Percentiles rank a stretch among this genome's conserved stretches.
These are phyloP conservation scores for Zoysia pacifica DNA, from an alignment of 176 grass and related monocot species.

Conservation along the genomic window DNA sequence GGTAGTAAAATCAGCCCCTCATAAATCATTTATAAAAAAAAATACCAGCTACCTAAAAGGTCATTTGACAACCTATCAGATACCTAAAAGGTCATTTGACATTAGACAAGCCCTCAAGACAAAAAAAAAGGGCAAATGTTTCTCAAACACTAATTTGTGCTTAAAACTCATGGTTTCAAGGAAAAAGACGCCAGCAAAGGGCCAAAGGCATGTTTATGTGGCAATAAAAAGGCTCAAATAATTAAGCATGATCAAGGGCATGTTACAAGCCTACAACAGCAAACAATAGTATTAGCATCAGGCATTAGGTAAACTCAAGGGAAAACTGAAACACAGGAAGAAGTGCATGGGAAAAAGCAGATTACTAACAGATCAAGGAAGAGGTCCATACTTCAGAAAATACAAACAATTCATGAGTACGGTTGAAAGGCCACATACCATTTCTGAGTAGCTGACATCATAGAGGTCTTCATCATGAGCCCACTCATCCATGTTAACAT, in stretches of 20 bases:
- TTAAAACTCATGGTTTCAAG: slow-evolving; percentile 12
- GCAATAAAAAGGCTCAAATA: slow-evolving; percentile 26
- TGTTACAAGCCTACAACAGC: not conserved
- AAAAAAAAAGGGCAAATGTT: not conserved
- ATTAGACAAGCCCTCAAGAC: not conserved
- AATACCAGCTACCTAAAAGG: slow-evolving; percentile 3
- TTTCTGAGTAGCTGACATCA: slow-evolving; percentile 76
- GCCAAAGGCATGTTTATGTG: not conserved
- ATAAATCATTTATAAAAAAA: not conserved
- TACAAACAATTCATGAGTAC: slow-evolving; percentile 9
- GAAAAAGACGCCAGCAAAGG: not conserved
- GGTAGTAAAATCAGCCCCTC: too few species aligned
- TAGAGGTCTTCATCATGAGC: slow-evolving; percentile 88
- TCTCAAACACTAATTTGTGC: not conserved
- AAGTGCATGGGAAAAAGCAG: slow-evolving; percentile 5
- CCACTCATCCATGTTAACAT: slow-evolving; percentile 83
- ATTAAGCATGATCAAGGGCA: slow-evolving; percentile 24
- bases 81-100: slow-evolving; percentile 17
- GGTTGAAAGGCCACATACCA: slow-evolving; percentile 46
- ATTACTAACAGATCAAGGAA: slow-evolving; percentile 8
- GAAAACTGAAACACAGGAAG: not conserved
- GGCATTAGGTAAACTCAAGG: slow-evolving; percentile 10
- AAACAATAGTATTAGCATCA: slow-evolving; percentile 16
- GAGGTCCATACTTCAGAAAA: slow-evolving; percentile 7
- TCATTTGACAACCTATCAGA: not conserved